phyloP scores from a whole-genome alignment of 2,329 filamentous ascomycete species.

The Neofusicoccum cordaticola region DNA sequence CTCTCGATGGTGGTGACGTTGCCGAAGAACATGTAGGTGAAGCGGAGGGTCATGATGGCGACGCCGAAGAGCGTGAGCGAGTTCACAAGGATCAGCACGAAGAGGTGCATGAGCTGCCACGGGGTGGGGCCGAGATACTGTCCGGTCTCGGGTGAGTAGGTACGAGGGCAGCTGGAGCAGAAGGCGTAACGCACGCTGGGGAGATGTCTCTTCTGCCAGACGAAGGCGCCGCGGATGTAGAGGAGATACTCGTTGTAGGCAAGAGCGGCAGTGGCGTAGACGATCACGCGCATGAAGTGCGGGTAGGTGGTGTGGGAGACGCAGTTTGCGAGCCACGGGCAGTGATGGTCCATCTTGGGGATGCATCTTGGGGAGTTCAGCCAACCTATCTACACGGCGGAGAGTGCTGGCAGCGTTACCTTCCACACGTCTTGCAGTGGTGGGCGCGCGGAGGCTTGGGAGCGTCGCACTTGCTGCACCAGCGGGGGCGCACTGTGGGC shows the following conservation, averaged over 20 bases:
- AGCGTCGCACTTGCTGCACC: constrained; percentile 74
- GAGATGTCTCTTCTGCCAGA: constrained; percentile 66
- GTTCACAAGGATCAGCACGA: constrained; percentile 58
- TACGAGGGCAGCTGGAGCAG: constrained; percentile 2
- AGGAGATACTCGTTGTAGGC: constrained; percentile 60
- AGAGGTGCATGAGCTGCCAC: constrained; percentile 58
- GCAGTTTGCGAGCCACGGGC: constrained; percentile 81
- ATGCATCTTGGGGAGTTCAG: constrained; percentile 54
- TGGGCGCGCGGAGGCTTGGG: constrained; percentile 76
- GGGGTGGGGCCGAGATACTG: constrained; percentile 67
- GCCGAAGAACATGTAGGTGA: constrained; percentile 28
- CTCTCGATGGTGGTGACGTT: constrained; percentile 72
- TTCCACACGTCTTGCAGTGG: constrained; percentile 74
- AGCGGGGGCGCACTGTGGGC: constrained; percentile 42
- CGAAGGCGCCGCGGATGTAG: constrained; percentile 54
- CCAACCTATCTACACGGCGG: background rate
- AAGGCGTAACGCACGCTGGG: constrained; percentile 55
- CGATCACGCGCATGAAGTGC: constrained; percentile 76
- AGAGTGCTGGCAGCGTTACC: constrained; percentile 35
- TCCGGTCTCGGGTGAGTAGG: background rate
- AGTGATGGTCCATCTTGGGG: constrained; percentile 83
- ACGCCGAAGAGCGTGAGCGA: constrained; percentile 61
- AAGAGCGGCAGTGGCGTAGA: constrained; percentile 65
- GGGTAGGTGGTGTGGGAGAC: constrained; percentile 79
- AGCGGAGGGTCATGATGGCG: constrained; percentile 62